Percentiles rank a stretch among this genome's conserved stretches.
Evolutionary conservation across 2,329 filamentous ascomycete species (phyloP).

Genomic region (Cucurbitaria berberidis): DNA sequence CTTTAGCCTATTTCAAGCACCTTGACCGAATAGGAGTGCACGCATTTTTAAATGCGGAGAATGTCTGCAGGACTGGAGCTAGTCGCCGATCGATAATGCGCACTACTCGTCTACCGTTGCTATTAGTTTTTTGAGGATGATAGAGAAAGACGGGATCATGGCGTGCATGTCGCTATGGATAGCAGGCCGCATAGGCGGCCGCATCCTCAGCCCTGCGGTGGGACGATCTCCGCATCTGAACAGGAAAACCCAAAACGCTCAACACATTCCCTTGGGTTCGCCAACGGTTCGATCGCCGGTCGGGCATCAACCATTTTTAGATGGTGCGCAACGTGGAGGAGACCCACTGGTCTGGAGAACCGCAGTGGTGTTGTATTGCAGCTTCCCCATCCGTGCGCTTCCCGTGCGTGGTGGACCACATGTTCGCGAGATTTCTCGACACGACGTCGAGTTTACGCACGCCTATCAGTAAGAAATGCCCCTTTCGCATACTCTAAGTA

Average conservation of each 20-base stretch:
- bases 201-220: neutral
- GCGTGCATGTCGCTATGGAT: neutral
- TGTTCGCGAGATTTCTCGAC: neutral
- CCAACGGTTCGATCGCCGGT: neutral
- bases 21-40: neutral
- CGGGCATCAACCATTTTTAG: neutral
- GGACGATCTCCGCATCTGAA: neutral
- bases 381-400: constrained; percentile 1
- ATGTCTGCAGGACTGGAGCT: neutral
- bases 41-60: neutral
- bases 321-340: neutral
- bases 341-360: neutral
- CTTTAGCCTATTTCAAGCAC: neutral
- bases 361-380: neutral
- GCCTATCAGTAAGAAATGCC: too few species aligned
- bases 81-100: neutral
- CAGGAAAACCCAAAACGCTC: neutral
- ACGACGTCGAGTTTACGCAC: neutral
- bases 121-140: neutral
- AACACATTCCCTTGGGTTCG: neutral
- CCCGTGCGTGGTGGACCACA: neutral
- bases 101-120: neutral
- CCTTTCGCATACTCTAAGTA: too few species aligned
- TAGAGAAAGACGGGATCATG: neutral
- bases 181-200: neutral